phyloP scores from a whole-genome alignment of 2,329 filamentous ascomycete genomes.

The Fusarium mundagurra region DNA sequence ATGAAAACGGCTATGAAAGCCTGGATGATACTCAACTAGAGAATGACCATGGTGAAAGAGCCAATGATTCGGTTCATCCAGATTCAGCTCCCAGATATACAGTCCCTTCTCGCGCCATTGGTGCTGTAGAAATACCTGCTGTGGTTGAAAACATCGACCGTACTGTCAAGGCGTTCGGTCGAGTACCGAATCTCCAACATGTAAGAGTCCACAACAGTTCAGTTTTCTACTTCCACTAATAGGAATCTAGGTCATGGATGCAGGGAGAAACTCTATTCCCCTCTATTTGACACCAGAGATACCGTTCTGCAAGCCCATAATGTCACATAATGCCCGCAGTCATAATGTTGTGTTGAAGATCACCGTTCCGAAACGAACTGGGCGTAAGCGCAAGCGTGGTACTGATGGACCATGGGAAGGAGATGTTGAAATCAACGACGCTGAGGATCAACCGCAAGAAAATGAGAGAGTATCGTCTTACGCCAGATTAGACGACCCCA shows the following conservation, averaged over 20 bases:
- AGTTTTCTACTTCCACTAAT: neutral
- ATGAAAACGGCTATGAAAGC: constrained; percentile 39
- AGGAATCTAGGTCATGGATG: constrained; percentile 57
- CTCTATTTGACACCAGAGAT: constrained; percentile 85
- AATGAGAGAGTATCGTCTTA: constrained; percentile 52
- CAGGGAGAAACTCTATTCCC: constrained; percentile 64
- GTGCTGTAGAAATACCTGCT: constrained; percentile 56
- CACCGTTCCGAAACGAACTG: constrained; percentile 86
- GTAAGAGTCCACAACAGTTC: constrained; percentile 41
- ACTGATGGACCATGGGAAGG: constrained; percentile 71
- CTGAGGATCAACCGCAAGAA: constrained; percentile 14
- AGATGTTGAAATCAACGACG: constrained; percentile 48
- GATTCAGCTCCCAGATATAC: constrained; percentile 48
- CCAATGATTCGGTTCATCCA: constrained; percentile 3
- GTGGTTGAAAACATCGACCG: constrained; percentile 56
- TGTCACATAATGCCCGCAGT: constrained; percentile 78
- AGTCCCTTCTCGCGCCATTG: constrained; percentile 49
- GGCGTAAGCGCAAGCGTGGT: constrained; percentile 86
- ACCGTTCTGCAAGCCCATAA: constrained; percentile 78
- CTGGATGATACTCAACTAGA: constrained; percentile 23
- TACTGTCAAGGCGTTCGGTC: constrained; percentile 54
- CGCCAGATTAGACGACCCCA: constrained; percentile 62
- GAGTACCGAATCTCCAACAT: constrained; percentile 51
- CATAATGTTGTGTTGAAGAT: constrained; percentile 90
- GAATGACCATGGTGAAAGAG: constrained; percentile 1